These are phyloP conservation scores for Penicillium bovifimosum DNA, from an alignment of 495 filamentous ascomycete species.

Conservation along the genomic window DNA sequence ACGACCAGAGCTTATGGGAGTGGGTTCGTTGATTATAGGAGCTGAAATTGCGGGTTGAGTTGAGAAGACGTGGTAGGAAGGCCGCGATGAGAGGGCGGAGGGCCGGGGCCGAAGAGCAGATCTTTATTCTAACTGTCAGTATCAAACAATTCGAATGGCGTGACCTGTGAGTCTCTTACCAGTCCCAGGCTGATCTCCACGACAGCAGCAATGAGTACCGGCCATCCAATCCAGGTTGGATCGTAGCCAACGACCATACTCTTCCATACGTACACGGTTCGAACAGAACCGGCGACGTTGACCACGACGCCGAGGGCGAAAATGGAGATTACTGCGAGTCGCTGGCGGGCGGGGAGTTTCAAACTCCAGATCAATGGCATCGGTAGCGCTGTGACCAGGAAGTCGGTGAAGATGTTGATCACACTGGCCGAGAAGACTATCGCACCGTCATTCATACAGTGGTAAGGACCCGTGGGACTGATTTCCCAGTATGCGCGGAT, in stretches of 20 bases:
- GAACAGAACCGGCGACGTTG: conserved; percentile 50
- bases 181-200: conserved; percentile 57
- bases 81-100: conserved; percentile 46
- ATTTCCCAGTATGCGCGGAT: conserved; percentile 50
- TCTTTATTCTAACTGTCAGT: conserved; percentile 25
- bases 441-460: conserved; percentile 47
- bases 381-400: conserved; percentile 51
- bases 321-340: conserved; percentile 51
- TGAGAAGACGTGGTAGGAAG: conserved; percentile 39
- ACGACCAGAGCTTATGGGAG: conserved; percentile 24
- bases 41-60: conserved; percentile 20
- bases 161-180: conserved; percentile 37
- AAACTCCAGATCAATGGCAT: conserved; percentile 55
- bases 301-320: conserved; percentile 55
- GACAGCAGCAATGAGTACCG: conserved; percentile 45
- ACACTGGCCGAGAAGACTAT: conserved; percentile 50
- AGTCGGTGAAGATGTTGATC: conserved; percentile 57
- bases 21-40: conserved; percentile 18
- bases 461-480: conserved; percentile 24
- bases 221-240: conserved; percentile 50
- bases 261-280: conserved; percentile 50
- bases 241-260: conserved; percentile 47
- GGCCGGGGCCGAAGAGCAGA: conserved; percentile 53
- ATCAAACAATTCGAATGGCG: not conserved
- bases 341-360: conserved; percentile 48